Conservation (phyloP, 1,139 yeast genomes). For the Arxiozyma slooffiae region DNA sequence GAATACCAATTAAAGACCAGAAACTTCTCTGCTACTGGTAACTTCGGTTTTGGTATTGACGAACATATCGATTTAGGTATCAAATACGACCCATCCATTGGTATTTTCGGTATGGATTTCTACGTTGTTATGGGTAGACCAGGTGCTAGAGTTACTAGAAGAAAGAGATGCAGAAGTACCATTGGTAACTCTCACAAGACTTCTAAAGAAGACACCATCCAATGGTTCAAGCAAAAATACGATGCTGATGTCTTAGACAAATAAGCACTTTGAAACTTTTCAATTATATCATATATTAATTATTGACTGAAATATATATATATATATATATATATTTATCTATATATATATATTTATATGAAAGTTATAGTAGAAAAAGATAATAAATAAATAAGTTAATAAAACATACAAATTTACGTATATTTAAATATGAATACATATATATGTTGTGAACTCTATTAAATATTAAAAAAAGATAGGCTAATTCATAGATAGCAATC, state of each 20-base stretch:
- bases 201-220: slow-evolving; percentile 85
- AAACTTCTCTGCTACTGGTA: slow-evolving; percentile 98
- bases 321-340: no score
- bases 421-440: no score
- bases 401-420: background rate
- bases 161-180: slow-evolving; percentile 89
- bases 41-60: slow-evolving; percentile 99
- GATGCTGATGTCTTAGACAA: slow-evolving; percentile 95
- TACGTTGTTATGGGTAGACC: slow-evolving; percentile 99
- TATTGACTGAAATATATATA: no score
- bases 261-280: slow-evolving; percentile 32
- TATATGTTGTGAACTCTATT: background rate
- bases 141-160: slow-evolving; percentile 98
- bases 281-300: slow-evolving; percentile 6
- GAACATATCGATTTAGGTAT: slow-evolving; percentile 99
- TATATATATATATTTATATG: background rate
- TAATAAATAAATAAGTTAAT: no score
- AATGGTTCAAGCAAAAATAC: slow-evolving; percentile 99
- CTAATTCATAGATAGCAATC: slow-evolving; percentile 1
- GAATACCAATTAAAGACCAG: slow-evolving; percentile 91
- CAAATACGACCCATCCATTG: slow-evolving; percentile 99
- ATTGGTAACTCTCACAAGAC: slow-evolving; percentile 93
- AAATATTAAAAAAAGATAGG: no score
- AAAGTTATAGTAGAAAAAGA: background rate
- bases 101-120: slow-evolving; percentile 99